phyloP scores from a whole-genome alignment of 1,284 basidiomycete species.

The Tausonia pullulans region DNA sequence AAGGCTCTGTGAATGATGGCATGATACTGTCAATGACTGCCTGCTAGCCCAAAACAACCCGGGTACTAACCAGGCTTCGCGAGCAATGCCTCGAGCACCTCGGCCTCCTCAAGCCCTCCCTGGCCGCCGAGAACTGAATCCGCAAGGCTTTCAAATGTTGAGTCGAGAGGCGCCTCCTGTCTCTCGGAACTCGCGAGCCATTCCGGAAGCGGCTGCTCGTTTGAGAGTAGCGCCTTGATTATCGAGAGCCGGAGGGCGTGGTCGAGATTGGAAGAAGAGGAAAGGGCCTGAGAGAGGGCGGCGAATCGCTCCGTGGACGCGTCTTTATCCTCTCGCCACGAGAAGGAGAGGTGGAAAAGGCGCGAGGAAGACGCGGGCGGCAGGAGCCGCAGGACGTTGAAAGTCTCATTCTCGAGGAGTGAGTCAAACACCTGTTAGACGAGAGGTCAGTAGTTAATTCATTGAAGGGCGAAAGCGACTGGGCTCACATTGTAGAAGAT shows the following conservation, averaged over 20 bases:
- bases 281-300: not conserved
- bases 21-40: not conserved
- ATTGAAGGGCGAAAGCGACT: not conserved
- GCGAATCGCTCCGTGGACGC: not conserved
- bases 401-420: slow-evolving; percentile 6
- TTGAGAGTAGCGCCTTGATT: not conserved
- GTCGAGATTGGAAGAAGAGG: not conserved
- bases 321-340: slow-evolving; percentile 5
- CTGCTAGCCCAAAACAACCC: not conserved
- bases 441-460: not conserved
- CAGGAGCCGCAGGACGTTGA: not conserved
- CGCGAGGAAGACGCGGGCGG: slow-evolving; percentile 1
- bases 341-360: slow-evolving; percentile 1
- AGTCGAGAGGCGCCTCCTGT: not conserved
- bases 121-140: slow-evolving; percentile 2
- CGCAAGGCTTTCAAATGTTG: not conserved
- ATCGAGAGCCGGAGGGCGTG: not conserved
- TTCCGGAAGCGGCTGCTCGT: not conserved
- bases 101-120: not conserved
- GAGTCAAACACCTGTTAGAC: slow-evolving; percentile 5
- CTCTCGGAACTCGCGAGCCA: not conserved
- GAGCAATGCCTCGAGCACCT: slow-evolving; percentile 9
- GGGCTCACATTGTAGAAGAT: slow-evolving; percentile 3
- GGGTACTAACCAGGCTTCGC: not conserved
- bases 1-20: not conserved